Base-by-base conservation (phyloP, 2,329 filamentous ascomycete species). In the Diaporthe australafricana region DNA sequence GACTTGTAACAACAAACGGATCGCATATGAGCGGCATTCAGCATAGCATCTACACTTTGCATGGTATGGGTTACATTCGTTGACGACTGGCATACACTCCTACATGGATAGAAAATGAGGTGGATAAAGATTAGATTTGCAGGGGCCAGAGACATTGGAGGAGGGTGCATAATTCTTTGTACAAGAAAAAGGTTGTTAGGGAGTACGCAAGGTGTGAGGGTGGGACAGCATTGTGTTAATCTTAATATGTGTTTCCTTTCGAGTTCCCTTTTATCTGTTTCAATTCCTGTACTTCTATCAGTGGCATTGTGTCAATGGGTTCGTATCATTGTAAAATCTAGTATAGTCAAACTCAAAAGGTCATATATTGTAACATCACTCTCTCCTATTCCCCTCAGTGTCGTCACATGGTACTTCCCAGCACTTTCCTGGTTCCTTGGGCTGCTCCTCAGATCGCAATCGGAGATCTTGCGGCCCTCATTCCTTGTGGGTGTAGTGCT, bases 71-170 rank as follows among this genome's bases (percentile, higher is more conserved):
- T 65, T 35, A 65, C 60, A 50, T 65, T 65, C 60, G 38, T 65
- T 65, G 8, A 62, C 38, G 14, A 50, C n/a, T 50, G 30, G 60
- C 60, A 65, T 65, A 65, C 32, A 50, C 45, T 50, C 38, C 45
- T 65, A 50, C 30, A 65, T 38, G 45, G 12, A 16, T 65, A 65
- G 60, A 65, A 65, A 38, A 63, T 3, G 14, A 38, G 45, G 60
- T 65, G 60, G 60, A 65, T 65, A 65, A 63, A 65, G 30, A 38
- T 50, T 65, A 65, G 60, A 65, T 50, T 32, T 50, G 60, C 30
- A 38, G 45, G 14, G 45, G 45, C 30, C 30, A 22, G 38, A 42
- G 42, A 38, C 20, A 35, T 12, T 27, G 38, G 38, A 20, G n/a
- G 45, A 38, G 42, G 60, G 12, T 63, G 30, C 30, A 38, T 65